Evolutionary conservation across 202 grass and related monocot species (phyloP), one percentile per base, ranked within the genome.

Genomic region (Bolboschoenoplectus hybrid): DNA sequence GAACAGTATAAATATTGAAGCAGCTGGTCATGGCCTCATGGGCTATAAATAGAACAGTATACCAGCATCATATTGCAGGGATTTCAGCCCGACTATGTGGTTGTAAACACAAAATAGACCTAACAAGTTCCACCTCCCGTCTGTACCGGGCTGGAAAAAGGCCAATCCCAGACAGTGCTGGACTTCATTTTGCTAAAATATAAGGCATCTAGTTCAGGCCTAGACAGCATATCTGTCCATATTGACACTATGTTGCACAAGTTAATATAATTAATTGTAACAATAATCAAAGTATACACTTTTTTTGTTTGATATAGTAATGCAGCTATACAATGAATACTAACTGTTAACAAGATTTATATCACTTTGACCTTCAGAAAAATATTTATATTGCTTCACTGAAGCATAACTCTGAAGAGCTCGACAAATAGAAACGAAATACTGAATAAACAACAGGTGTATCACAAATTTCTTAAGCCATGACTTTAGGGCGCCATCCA

Each of bases 401-500:
- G 43, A 41, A 9, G 52, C 53, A 58, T 19, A 60, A 32, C 14
- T 0, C 51, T 60, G 34, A n/a, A 10, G 52, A 78, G 14, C 2
- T 16, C 14, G 7, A 41, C 7, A 40, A 17, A 58, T 57, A 39
- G 35, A 78, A 78, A 17, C 34, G 0, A 2, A 41, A 58, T 5
- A 26, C 44, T 60, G 75, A 76, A 79, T 77, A 49, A 39, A 77
- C 75, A 60, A 19, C 19, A 60, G 50, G 67, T 85, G 67, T 87
- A 86, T 89, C 76, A 84, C 66, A 67, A 47, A 43, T 84, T 75
- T 58, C 60, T 89, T 91, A 96, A 88, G 49, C 89, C 70, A 91
- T 89, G 32, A 98, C 93, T 94, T 98, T 96, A 53, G 91, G 89
- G 41, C 93, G 88, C 97, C 97, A 98, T 85, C 97, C 97, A 87